Evolutionary conservation across 2,329 filamentous ascomycete genomes (phyloP), one percentile per base, ranked within the genome.

Genomic region (Clarireedia homoeocarpa): DNA sequence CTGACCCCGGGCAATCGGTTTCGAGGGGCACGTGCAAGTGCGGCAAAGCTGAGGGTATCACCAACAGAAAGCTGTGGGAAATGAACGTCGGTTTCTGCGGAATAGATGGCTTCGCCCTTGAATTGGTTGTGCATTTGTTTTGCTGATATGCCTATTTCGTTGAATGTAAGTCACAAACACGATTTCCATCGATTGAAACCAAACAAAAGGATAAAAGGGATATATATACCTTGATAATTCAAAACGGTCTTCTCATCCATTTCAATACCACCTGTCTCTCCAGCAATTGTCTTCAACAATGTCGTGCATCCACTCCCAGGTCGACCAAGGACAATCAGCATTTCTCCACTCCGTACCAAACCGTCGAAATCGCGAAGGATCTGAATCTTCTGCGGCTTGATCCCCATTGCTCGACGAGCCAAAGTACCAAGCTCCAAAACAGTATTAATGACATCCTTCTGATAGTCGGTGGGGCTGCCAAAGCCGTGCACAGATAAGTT

Each of bases 21-120:
- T 0, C 81, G 80, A 0, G 87, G 86, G 0, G 86, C 88, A 42
- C 85, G 77, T 0, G 82, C 81, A 42, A 84, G 80, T 1, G 88
- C 77, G 0, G 88, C 88, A 65, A 91, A 91, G 55, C 83, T 78
- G 0, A 92, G 75, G 0, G 88, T 92, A 60, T 90, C 78, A 2
- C 85, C 83, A 15, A 91, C 86, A 0, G 85, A 89, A 14, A 94
- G 73, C 24, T 88, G 84, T 0, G 88, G 84, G 61, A 90, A 91
- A 67, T 91, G 88, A 49, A 85, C 78, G 65, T 90, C 86, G 38
- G 80, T 77, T 71, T 92, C 88, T 39, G 89, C 84, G 61, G 89
- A 90, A 69, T 92, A 91, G 15, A 88, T 74, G 1, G 85, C 75
- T 70, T 83, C 84, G 17, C 83, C 83, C 56, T 79, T 78, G 64